Base-by-base conservation (phyloP, 306 rosid genomes). In the Ormosia emarginata region DNA sequence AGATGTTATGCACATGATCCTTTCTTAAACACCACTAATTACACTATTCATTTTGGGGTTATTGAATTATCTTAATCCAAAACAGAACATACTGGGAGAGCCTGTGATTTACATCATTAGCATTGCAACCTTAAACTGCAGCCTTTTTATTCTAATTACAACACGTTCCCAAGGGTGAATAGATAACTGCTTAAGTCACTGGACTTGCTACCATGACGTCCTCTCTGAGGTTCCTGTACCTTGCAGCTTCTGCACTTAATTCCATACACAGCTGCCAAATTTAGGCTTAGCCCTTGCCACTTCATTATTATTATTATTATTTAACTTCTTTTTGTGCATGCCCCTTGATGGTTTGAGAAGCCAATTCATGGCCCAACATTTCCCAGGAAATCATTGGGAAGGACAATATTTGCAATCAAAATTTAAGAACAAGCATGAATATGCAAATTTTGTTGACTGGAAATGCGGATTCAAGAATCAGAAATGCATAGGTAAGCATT, bases 321-420 rank as follows among this genome's bases (percentile, higher is more conserved):
- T 37, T 24, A 24, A 24, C 24, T 24, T 37, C 3, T 57, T 32
- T 44, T 52, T 75, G 8, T 41, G 15, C 24, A 18, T 64, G 63
- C 8, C 84, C 79, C 12, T 24, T 57, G 39, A 13, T 3, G 10
- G n/a, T 17, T 37, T 39, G 9, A 11, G 33, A 65, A 65, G 43
- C 6, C 64, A 64, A 17, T 65, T 64, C 18, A 46, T 32, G 55
- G 17, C 14, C 44, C 67, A 56, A 78, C 75, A 71, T 34, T 46
- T 67, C 61, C 46, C 84, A 18, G 2, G 18, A 74, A 18, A 52
- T 79, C 53, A 62, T 62, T n/a, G 7, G 2, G 30, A 68, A 82
- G 1, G 73, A 69, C 79, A 82, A 79, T 9, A 7, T 79, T 64
- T 32, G 7, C 79, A 82, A 82, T 82, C 82, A 74, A 74, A 74